A percentile compares a stretch with the other conserved stretches of the same genome.
phyloP scores from a whole-genome alignment of 176 grass and related monocot genomes.

The Oryza glaberrima region DNA sequence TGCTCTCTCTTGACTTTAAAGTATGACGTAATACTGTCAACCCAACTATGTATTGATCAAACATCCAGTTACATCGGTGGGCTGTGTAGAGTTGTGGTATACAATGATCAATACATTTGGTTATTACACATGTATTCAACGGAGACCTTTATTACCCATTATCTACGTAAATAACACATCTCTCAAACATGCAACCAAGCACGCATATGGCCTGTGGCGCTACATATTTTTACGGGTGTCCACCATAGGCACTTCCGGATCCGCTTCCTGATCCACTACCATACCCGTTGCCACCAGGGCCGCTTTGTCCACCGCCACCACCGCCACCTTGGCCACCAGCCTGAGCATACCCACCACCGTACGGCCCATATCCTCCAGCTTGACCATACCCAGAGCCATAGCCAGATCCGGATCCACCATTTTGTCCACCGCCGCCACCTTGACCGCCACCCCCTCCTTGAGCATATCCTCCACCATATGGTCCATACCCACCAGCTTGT shows the following conservation, averaged over 20 bases:
- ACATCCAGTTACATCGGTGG: too few relatives aligned
- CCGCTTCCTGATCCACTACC: constrained; percentile 5
- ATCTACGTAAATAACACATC: too few relatives aligned
- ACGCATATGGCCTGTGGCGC: too few relatives aligned
- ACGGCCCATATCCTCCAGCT: background rate
- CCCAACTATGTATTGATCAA: too few relatives aligned
- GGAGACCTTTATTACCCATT: too few relatives aligned
- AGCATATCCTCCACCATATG: constrained; percentile 28
- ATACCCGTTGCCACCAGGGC: background rate
- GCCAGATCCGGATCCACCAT: constrained; percentile 10
- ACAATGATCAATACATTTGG: too few relatives aligned
- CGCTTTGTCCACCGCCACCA: background rate
- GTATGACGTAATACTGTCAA: too few relatives aligned
- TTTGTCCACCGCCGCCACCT: too few relatives aligned
- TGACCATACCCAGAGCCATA: constrained; percentile 28
- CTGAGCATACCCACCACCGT: constrained; percentile 18
- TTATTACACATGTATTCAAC: too few relatives aligned
- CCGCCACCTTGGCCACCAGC: constrained; percentile 34
- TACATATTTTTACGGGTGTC: background rate
- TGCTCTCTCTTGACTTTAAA: too few relatives aligned
- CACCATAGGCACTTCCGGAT: background rate
- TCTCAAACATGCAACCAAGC: background rate
- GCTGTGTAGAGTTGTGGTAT: too few relatives aligned
- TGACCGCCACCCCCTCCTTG: background rate
- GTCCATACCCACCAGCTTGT: background rate